Evolutionary conservation across 2,329 filamentous ascomycete species (phyloP).

Genomic region (Calonectria pauciramosa): DNA sequence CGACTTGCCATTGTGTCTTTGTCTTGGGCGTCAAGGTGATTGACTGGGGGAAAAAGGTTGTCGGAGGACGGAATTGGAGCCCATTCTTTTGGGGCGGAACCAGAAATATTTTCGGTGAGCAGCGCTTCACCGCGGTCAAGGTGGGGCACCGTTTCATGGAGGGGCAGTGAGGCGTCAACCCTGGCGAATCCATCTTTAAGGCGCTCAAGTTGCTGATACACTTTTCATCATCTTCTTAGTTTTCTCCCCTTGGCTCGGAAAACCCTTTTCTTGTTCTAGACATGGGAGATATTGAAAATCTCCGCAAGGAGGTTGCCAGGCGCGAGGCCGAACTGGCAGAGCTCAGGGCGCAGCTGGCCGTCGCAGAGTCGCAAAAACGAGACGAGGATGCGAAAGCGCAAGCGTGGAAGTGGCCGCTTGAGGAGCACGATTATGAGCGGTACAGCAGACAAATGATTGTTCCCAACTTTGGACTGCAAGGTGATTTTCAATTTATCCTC

Average conservation of each 20-base stretch:
- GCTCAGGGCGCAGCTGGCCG: conserved; percentile 60
- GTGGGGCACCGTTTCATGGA: conserved; percentile 41
- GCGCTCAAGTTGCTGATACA: neutral
- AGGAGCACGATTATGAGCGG: conserved; percentile 81
- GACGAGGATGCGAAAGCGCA: conserved; percentile 23
- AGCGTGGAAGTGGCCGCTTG: conserved; percentile 75
- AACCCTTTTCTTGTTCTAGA: neutral
- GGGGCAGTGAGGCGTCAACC: conserved; percentile 32
- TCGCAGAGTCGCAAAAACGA: conserved; percentile 51
- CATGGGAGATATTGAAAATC: conserved; percentile 57
- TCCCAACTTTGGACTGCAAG: conserved; percentile 82
- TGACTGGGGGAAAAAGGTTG: neutral
- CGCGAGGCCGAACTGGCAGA: conserved; percentile 63
- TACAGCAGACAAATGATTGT: conserved; percentile 95
- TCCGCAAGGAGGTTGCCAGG: conserved; percentile 62
- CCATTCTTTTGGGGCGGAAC: neutral
- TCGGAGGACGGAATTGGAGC: neutral
- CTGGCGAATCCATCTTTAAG: neutral
- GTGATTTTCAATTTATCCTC: conserved; percentile 55
- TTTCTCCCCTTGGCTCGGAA: neutral
- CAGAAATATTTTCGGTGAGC: conserved; percentile 46
- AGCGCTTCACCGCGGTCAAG: conserved; percentile 32
- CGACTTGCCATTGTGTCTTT: conserved; percentile 37
- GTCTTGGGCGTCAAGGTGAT: neutral
- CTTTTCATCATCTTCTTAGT: neutral